Conservation (phyloP, 2,329 filamentous ascomycete genomes). For the Fusarium veterinarium region DNA sequence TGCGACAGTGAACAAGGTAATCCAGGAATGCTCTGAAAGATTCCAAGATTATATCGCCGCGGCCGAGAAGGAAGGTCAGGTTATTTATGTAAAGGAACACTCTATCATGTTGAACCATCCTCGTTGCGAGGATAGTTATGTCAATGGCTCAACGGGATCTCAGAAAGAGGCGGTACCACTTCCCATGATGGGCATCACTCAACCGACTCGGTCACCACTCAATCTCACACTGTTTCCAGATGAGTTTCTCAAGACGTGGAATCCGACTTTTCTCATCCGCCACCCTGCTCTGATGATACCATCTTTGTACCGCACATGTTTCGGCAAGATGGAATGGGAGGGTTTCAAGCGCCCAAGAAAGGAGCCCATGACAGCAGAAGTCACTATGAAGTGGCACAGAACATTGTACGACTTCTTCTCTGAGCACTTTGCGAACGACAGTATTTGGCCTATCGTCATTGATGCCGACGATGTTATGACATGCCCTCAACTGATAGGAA, state of each 20-base stretch:
- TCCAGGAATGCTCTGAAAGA: conserved; percentile 18
- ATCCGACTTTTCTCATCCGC: conserved; percentile 37
- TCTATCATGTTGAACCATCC: conserved; percentile 21
- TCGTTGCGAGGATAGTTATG: conserved; percentile 1
- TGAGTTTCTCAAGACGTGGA: conserved; percentile 39
- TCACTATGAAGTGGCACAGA: conserved; percentile 28
- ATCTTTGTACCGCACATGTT: conserved; percentile 30
- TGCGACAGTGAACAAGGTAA: not conserved
- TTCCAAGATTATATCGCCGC: conserved; percentile 25
- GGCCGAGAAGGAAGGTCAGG: conserved; percentile 24
- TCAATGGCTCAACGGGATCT: not conserved
- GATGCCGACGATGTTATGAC: conserved; percentile 38
- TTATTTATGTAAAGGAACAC: conserved; percentile 33
- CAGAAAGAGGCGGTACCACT: conserved; percentile 8
- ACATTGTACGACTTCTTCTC: conserved; percentile 31
- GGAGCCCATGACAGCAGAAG: conserved; percentile 9
- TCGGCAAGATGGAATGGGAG: not conserved
- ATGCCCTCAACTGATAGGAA: conserved; percentile 14
- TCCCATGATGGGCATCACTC: not conserved
- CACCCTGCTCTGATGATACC: conserved; percentile 29
- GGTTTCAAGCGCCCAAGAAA: not conserved
- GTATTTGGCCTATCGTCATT: conserved; percentile 33
- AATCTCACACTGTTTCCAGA: conserved; percentile 36
- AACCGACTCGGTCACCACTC: conserved; percentile 23
- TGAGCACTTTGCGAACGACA: conserved; percentile 11